Conservation (phyloP, 2,329 filamentous ascomycete species). For the Sclerotinia spermophila region DNA sequence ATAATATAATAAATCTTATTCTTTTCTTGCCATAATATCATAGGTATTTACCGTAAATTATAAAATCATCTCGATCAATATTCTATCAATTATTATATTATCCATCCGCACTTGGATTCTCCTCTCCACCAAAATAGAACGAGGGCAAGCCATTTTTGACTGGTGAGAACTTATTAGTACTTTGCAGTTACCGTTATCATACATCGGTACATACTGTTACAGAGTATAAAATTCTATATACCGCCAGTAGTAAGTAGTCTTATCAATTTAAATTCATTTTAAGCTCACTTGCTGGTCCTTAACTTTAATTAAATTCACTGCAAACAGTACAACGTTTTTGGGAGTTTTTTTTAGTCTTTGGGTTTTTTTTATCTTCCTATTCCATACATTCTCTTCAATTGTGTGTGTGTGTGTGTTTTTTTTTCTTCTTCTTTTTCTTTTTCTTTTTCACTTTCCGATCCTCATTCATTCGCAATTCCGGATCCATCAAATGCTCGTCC, state of each 20-base stretch:
- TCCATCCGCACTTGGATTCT: background rate
- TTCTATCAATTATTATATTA: background rate
- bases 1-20: no score
- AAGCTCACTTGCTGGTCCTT: conserved; percentile 12
- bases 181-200: conserved; percentile 16
- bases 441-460: background rate
- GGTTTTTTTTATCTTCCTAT: background rate
- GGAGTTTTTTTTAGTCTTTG: background rate
- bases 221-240: conserved; percentile 1
- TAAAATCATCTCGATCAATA: background rate
- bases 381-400: conserved; percentile 11
- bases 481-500: conserved; percentile 8
- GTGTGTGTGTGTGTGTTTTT: no score
- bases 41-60: no score
- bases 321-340: conserved; percentile 16
- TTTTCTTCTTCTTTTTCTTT: no score
- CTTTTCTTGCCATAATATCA: no score
- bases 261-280: conserved; percentile 6
- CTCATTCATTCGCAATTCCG: conserved; percentile 11
- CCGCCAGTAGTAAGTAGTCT: no score
- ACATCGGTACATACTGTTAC: background rate
- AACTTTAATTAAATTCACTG: conserved; percentile 19
- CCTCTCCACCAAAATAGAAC: background rate
- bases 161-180: no score
- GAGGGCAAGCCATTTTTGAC: background rate